Evolutionary conservation across 257 asterid species (phyloP).

Genomic region (Ligustrum vulgare): DNA sequence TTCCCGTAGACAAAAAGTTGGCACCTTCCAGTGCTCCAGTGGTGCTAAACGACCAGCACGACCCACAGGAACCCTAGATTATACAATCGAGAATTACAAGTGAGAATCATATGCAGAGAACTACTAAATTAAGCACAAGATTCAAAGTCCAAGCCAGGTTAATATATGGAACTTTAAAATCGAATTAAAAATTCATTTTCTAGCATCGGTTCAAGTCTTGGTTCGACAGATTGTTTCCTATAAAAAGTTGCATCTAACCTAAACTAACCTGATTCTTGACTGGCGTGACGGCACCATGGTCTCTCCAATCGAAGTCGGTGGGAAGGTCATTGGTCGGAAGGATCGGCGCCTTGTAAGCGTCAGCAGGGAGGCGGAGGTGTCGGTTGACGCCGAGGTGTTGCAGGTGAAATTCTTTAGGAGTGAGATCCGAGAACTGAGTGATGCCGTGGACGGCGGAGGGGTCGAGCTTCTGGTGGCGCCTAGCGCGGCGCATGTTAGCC

Average conservation of each 20-base stretch:
- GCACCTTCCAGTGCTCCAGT: slow-evolving; percentile 95
- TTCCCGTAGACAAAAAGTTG: slow-evolving; percentile 73
- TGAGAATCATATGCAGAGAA: not conserved
- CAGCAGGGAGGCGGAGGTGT: slow-evolving; percentile 54
- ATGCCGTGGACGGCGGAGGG: slow-evolving; percentile 89
- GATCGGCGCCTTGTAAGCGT: slow-evolving; percentile 76
- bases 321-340: slow-evolving; percentile 80
- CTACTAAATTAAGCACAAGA: too few relatives aligned
- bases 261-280: slow-evolving; percentile 76
- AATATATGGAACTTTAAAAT: not conserved
- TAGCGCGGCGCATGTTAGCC: slow-evolving; percentile 79
- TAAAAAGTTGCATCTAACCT: not conserved
- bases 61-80: slow-evolving; percentile 76
- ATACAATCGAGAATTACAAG: slow-evolving; percentile 9
- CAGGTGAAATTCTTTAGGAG: slow-evolving; percentile 62
- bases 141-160: too few relatives aligned
- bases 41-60: slow-evolving; percentile 91
- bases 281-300: slow-evolving; percentile 72
- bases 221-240: not conserved
- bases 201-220: not conserved
- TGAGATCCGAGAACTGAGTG: slow-evolving; percentile 82
- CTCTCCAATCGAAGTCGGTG: slow-evolving; percentile 83
- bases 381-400: slow-evolving; percentile 66
- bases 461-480: slow-evolving; percentile 73
- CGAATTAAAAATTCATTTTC: not conserved